Evolutionary conservation across 176 grass and related monocot species (phyloP).

Genomic region (Rhynchospora tenuis): DNA sequence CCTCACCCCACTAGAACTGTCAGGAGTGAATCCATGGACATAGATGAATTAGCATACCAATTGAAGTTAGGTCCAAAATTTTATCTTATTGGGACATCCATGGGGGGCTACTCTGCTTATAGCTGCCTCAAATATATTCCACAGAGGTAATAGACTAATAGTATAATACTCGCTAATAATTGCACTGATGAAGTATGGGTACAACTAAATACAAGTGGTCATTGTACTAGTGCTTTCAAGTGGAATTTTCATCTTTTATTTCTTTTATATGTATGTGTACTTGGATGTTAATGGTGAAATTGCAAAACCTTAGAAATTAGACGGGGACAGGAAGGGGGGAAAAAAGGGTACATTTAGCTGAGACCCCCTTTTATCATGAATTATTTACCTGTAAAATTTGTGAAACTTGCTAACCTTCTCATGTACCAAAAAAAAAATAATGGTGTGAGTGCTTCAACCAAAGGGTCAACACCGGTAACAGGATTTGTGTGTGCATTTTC

Average conservation of each 20-base stretch:
- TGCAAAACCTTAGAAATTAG: neutral
- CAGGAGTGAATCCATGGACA: conserved; percentile 50
- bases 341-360: neutral
- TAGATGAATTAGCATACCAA: conserved; percentile 47
- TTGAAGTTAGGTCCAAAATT: conserved; percentile 51
- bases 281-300: neutral
- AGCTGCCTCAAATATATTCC: conserved; percentile 71
- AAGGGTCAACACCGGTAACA: neutral
- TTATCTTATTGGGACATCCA: conserved; percentile 47
- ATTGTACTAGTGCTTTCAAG: neutral
- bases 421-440: neutral
- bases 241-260: neutral
- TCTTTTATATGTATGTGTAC: neutral
- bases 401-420: neutral
- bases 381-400: neutral
- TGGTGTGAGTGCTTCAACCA: neutral
- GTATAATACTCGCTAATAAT: neutral
- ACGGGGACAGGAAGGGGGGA: neutral
- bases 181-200: neutral
- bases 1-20: conserved; percentile 43
- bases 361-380: neutral
- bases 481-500: neutral
- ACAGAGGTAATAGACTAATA: conserved; percentile 41
- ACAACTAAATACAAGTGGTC: neutral
- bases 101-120: conserved; percentile 54